These are phyloP conservation scores for Clonostachys rhizophaga DNA, from an alignment of 2,329 filamentous ascomycete genomes.

Conservation along the genomic window DNA sequence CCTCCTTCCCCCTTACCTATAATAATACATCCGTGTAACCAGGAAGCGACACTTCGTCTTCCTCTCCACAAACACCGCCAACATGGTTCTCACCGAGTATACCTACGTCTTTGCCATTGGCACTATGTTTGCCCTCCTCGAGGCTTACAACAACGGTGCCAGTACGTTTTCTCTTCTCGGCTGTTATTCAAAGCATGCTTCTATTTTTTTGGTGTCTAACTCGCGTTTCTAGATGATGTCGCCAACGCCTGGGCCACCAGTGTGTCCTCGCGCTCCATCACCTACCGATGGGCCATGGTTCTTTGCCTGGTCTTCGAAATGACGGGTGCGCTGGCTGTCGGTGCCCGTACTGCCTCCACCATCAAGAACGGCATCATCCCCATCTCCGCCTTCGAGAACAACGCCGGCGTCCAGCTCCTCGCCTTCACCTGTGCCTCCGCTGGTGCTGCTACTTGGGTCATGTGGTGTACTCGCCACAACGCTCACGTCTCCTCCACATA, in stretches of 20 bases:
- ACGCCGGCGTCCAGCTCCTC: conserved; percentile 64
- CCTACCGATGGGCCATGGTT: conserved; percentile 65
- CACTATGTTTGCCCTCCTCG: conserved; percentile 71
- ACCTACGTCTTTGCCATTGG: conserved; percentile 71
- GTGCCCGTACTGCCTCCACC: conserved; percentile 66
- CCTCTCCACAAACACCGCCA: conserved; percentile 12
- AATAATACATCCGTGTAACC: too few species aligned
- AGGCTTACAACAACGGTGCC: conserved; percentile 76
- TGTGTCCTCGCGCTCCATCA: conserved; percentile 73
- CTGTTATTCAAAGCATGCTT: neutral
- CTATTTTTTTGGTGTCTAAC: neutral
- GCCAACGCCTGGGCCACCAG: conserved; percentile 80
- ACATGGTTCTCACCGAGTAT: conserved; percentile 57
- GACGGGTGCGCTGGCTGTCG: conserved; percentile 61
- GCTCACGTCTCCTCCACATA: conserved; percentile 71
- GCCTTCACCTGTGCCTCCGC: conserved; percentile 62
- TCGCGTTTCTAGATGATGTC: conserved; percentile 60
- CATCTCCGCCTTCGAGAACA: conserved; percentile 47
- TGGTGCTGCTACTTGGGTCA: conserved; percentile 67
- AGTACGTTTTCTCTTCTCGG: conserved; percentile 44
- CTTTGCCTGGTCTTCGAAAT: conserved; percentile 65
- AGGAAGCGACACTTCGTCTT: too few species aligned
- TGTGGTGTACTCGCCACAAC: conserved; percentile 73
- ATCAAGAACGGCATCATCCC: conserved; percentile 78
- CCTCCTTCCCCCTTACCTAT: too few species aligned